These are phyloP conservation scores for Colletotrichum magnum DNA, from an alignment of 2,329 filamentous ascomycete species.

Conservation along the genomic window DNA sequence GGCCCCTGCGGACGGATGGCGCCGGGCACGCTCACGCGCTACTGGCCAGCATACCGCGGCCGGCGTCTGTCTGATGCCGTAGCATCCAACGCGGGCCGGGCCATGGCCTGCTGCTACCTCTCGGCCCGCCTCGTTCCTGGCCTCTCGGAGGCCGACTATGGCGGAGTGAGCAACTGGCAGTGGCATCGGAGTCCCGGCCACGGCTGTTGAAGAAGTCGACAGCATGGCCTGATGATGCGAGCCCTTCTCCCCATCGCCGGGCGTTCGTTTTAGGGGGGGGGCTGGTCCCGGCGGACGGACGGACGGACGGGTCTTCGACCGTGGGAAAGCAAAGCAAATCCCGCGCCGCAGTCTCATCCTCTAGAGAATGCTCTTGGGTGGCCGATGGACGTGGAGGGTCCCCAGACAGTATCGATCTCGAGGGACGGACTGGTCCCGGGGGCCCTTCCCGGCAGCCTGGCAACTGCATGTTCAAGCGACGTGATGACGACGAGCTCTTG, in stretches of 20 bases:
- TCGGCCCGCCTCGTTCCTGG: slow-evolving; percentile 6
- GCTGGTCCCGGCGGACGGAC: neutral
- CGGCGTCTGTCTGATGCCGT: slow-evolving; percentile 25
- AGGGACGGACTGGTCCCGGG: neutral
- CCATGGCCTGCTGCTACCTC: slow-evolving; percentile 8
- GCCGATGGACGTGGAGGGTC: neutral
- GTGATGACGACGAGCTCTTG: neutral
- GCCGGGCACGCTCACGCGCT: neutral
- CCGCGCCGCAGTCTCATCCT: neutral
- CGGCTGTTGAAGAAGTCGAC: slow-evolving; percentile 21
- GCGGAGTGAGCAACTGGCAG: neutral
- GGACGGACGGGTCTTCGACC: neutral
- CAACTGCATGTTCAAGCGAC: neutral
- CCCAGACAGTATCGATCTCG: neutral
- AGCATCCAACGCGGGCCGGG: slow-evolving; percentile 6
- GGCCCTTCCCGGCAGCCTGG: neutral
- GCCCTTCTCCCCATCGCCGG: neutral
- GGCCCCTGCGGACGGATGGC: neutral
- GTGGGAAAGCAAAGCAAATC: neutral
- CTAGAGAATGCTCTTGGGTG: neutral
- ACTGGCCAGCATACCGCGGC: slow-evolving; percentile 28
- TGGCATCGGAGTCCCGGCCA: slow-evolving; percentile 20
- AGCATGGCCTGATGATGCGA: slow-evolving; percentile 2
- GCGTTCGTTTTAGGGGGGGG: neutral
- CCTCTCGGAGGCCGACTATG: neutral